phyloP scores from a whole-genome alignment of 306 rosid genomes.

The Rosa rugosa region DNA sequence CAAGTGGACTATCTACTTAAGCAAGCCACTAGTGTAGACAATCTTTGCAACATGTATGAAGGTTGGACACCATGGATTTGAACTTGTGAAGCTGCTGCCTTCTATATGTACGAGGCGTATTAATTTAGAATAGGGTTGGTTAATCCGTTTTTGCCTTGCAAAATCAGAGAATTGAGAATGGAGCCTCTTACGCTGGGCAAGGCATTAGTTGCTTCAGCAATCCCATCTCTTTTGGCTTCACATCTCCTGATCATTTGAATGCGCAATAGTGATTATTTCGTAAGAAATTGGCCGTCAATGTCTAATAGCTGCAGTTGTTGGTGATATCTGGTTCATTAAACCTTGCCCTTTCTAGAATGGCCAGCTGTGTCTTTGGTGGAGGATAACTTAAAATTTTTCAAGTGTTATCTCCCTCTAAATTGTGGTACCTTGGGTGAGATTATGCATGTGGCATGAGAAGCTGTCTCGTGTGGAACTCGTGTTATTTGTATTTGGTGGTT shows the following conservation, averaged over 20 bases:
- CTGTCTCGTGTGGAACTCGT: neutral
- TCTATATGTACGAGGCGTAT: slow-evolving; percentile 13
- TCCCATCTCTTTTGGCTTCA: slow-evolving; percentile 16
- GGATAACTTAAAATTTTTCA: neutral
- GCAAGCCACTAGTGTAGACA: slow-evolving; percentile 93
- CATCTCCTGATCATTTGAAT: neutral
- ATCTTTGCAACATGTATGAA: slow-evolving; percentile 96
- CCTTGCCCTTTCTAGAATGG: neutral
- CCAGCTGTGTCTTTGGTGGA: neutral
- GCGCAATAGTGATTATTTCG: slow-evolving; percentile 1
- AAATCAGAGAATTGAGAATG: slow-evolving; percentile 23
- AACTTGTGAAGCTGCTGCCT: slow-evolving; percentile 38
- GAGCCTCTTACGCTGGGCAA: slow-evolving; percentile 17
- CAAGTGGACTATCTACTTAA: slow-evolving; percentile 92
- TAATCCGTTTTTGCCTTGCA: slow-evolving; percentile 17
- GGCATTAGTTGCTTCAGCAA: slow-evolving; percentile 18
- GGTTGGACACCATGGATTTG: slow-evolving; percentile 99
- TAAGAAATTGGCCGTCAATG: neutral
- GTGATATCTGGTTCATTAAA: neutral
- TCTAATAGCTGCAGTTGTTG: neutral
- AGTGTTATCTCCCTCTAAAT: neutral
- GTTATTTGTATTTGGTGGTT: neutral
- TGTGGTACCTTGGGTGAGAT: neutral
- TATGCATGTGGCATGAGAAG: neutral
- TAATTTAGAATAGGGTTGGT: neutral